Percentiles rank a stretch among this genome's conserved stretches.
These are phyloP conservation scores for Macrotyloma uniflorum DNA, from an alignment of 306 rosid genomes.

Conservation along the genomic window DNA sequence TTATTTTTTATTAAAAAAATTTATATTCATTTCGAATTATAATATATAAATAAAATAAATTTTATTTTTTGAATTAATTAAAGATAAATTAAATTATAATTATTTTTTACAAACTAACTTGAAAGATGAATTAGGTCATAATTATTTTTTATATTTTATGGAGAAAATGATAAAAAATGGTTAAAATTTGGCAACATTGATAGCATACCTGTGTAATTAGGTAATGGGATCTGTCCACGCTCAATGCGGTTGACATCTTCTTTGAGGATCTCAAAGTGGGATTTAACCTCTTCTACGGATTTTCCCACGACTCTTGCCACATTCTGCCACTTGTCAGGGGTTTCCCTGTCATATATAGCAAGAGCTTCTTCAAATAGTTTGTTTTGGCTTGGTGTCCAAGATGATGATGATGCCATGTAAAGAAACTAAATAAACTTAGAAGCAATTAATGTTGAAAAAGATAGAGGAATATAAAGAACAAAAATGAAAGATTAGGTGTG, in stretches of 20 bases:
- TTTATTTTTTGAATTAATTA: too few relatives aligned
- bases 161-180: too few relatives aligned
- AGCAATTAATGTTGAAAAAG: neutral
- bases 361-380: conserved; percentile 75
- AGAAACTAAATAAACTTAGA: neutral
- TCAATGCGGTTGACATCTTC: conserved; percentile 77
- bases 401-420: conserved; percentile 61
- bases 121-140: too few relatives aligned
- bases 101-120: too few relatives aligned
- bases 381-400: conserved; percentile 75
- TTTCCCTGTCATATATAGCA: conserved; percentile 70
- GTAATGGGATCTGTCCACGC: conserved; percentile 62
- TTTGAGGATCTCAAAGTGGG: conserved; percentile 70
- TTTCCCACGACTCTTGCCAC: conserved; percentile 72
- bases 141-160: too few relatives aligned
- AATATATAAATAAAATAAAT: too few relatives aligned
- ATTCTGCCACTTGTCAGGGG: conserved; percentile 84
- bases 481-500: conserved; percentile 3
- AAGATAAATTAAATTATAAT: too few relatives aligned
- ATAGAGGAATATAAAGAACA: neutral
- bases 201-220: conserved; percentile 40
- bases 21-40: too few relatives aligned
- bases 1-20: too few relatives aligned
- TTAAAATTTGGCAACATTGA: neutral
- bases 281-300: conserved; percentile 73